Conservation (phyloP, 2,329 filamentous ascomycete species). For the Diaporthe sp. region DNA sequence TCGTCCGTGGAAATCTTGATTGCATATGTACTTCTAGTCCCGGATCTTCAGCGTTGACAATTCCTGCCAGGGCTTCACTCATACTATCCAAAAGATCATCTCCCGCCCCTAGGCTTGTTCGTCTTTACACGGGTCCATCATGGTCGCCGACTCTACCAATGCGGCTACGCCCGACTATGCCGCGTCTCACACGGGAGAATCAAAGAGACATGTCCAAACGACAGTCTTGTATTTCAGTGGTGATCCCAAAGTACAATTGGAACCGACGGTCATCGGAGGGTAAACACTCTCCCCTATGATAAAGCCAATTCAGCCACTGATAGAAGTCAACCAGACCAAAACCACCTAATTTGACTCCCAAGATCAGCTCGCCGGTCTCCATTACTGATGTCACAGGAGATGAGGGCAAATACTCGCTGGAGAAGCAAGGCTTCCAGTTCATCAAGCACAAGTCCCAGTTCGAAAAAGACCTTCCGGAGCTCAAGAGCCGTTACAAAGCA, state of each 20-base stretch:
- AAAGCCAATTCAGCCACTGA: background rate
- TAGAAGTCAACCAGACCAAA: background rate
- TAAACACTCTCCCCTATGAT: background rate
- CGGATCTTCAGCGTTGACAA: background rate
- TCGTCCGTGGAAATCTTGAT: background rate
- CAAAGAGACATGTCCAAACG: background rate
- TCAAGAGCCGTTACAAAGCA: conserved; percentile 31
- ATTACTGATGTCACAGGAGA: conserved; percentile 32
- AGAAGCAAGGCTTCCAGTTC: conserved; percentile 27
- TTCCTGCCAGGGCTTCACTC: background rate
- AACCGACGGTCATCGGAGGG: conserved; percentile 15
- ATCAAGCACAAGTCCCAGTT: conserved; percentile 28
- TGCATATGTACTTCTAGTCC: background rate
- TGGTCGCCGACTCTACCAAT: conserved; percentile 13
- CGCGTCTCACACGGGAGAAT: background rate
- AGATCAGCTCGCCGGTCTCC: background rate
- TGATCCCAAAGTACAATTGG: conserved; percentile 10
- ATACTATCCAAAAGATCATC: background rate
- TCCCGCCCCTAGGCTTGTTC: background rate
- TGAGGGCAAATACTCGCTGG: conserved; percentile 20
- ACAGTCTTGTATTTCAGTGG: conserved; percentile 16
- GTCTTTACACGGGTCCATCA: background rate
- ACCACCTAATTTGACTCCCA: conserved; percentile 23
- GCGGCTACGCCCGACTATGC: background rate
- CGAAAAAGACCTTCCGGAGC: conserved; percentile 4